A percentile compares a stretch with the other conserved stretches of the same genome.
Conservation (phyloP, 1,139 yeast species). For the Sugiyamaella castrensis region DNA sequence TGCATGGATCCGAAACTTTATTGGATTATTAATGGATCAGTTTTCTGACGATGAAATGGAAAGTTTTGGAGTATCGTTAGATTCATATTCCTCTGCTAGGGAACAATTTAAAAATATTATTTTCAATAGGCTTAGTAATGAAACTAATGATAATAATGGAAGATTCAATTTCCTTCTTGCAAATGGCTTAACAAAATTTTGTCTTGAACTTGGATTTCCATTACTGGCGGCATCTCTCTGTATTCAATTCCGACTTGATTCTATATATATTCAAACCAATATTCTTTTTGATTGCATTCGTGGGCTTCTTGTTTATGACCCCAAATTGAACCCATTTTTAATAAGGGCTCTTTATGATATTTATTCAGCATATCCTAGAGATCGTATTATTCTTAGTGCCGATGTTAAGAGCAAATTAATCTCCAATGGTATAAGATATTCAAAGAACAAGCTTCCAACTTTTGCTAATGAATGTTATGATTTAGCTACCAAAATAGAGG, state of each 20-base stretch:
- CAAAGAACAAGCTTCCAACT: conserved; percentile 20
- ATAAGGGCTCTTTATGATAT: conserved; percentile 21
- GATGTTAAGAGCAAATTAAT: conserved; percentile 19
- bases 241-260: conserved; percentile 16
- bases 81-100: neutral
- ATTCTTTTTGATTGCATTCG: conserved; percentile 15
- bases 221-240: conserved; percentile 24
- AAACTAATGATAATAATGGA: too few species aligned
- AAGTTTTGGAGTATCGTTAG: neutral
- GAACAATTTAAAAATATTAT: too few species aligned
- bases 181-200: conserved; percentile 13
- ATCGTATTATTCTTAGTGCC: conserved; percentile 8
- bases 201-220: conserved; percentile 19
- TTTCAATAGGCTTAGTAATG: too few species aligned
- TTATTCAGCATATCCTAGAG: conserved; percentile 9
- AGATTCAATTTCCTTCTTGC: neutral
- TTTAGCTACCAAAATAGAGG: conserved; percentile 17
- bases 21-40: conserved; percentile 1
- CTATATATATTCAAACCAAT: conserved; percentile 10
- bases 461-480: conserved; percentile 27
- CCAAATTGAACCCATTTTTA: conserved; percentile 15
- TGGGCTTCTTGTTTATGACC: conserved; percentile 21
- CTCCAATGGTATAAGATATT: conserved; percentile 17
- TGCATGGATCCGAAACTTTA: neutral
- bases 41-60: conserved; percentile 1